phyloP scores from a whole-genome alignment of 192 early-diverging fungal species.

The Mortierella claussenii region DNA sequence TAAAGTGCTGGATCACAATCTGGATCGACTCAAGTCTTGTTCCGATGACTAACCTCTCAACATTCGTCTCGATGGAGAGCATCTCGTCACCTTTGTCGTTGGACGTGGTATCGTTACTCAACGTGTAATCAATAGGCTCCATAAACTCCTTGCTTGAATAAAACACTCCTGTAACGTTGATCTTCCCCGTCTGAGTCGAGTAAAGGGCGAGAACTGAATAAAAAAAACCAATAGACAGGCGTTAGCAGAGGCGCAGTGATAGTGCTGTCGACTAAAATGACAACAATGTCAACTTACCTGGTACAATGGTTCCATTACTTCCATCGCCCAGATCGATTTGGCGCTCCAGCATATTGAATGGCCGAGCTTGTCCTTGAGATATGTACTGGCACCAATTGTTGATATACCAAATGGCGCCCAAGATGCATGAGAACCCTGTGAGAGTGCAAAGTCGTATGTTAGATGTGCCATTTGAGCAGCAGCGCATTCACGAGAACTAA shows the following conservation, averaged over 20 bases:
- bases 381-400: slow-evolving; percentile 8
- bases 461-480: too few species aligned
- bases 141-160: background rate
- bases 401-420: slow-evolving; percentile 38
- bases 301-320: slow-evolving; percentile 11
- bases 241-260: background rate
- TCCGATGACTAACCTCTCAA: background rate
- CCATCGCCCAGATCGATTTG: background rate
- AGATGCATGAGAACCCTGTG: slow-evolving; percentile 18
- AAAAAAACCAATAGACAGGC: background rate
- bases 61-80: background rate
- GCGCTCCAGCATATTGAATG: slow-evolving; percentile 17
- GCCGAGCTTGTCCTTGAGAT: background rate
- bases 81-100: background rate
- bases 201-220: background rate
- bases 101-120: background rate
- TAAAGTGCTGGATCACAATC: background rate
- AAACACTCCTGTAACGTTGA: background rate
- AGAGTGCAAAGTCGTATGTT: too few species aligned
- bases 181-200: background rate
- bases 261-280: background rate
- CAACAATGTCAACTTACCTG: background rate
- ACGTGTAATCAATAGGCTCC: background rate
- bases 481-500: too few species aligned
- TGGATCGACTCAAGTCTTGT: background rate